Percentiles rank a stretch among this genome's conserved stretches.
These are phyloP conservation scores for Colletotrichum tanaceti DNA, from an alignment of 2,329 filamentous ascomycete species.

Conservation along the genomic window DNA sequence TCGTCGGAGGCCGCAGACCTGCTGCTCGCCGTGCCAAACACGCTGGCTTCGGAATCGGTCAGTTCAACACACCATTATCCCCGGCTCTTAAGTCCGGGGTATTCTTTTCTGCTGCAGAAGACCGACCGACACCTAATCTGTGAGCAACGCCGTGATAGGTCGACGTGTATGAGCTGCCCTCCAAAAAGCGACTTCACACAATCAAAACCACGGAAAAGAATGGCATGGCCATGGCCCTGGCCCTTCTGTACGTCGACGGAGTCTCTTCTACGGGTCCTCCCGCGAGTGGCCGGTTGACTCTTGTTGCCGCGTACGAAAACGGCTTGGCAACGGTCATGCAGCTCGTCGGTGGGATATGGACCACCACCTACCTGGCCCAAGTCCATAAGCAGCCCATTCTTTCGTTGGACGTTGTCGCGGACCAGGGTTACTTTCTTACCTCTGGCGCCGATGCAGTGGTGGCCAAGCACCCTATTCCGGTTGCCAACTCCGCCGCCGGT, in stretches of 20 bases:
- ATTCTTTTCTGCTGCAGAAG: not conserved
- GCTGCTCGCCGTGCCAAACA: slow-evolving; percentile 84
- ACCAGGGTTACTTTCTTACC: slow-evolving; percentile 74
- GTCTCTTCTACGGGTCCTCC: slow-evolving; percentile 37
- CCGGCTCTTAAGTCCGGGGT: slow-evolving; percentile 29
- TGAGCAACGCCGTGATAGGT: slow-evolving; percentile 61
- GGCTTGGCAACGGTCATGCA: slow-evolving; percentile 77
- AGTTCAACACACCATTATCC: slow-evolving; percentile 44
- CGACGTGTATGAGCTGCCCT: slow-evolving; percentile 86
- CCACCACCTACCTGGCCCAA: slow-evolving; percentile 70
- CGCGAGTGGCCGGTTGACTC: slow-evolving; percentile 57
- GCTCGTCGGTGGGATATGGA: slow-evolving; percentile 60
- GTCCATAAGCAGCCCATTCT: slow-evolving; percentile 84
- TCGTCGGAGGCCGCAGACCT: slow-evolving; percentile 47
- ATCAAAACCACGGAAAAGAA: slow-evolving; percentile 62
- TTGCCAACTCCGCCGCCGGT: slow-evolving; percentile 1
- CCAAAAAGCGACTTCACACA: slow-evolving; percentile 74
- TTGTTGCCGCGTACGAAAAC: slow-evolving; percentile 87
- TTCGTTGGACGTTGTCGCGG: slow-evolving; percentile 71
- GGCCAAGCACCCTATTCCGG: slow-evolving; percentile 77
- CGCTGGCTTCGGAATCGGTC: slow-evolving; percentile 77
- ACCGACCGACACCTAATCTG: slow-evolving; percentile 33
- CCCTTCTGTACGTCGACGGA: slow-evolving; percentile 64
- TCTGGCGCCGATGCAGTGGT: slow-evolving; percentile 85
- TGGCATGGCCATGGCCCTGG: slow-evolving; percentile 91